Evolutionary conservation across 1,284 basidiomycete genomes (phyloP).

Genomic region (Phylloporus gajari): DNA sequence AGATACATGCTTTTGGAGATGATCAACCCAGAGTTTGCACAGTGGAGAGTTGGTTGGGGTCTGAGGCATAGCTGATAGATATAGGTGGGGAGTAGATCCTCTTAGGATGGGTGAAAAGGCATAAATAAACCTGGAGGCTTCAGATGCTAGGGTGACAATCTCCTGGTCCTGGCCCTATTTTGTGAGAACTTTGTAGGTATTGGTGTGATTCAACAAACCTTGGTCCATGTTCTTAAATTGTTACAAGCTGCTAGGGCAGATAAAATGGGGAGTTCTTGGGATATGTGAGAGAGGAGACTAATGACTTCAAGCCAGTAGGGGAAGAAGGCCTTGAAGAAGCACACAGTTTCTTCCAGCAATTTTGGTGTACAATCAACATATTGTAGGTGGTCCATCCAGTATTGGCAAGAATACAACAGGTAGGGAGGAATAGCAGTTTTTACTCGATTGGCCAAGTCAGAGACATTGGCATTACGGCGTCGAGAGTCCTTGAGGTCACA

Average conservation of each 20-base stretch:
- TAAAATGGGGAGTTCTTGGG: neutral
- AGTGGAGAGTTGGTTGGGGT: neutral
- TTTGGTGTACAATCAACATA: neutral
- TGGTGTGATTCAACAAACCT: neutral
- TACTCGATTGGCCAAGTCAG: no score
- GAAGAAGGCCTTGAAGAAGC: neutral
- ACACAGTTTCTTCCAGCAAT: neutral
- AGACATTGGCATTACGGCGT: neutral
- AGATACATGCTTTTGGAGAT: neutral
- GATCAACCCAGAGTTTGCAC: neutral
- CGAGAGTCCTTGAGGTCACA: neutral
- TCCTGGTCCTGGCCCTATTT: neutral
- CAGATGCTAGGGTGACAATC: neutral
- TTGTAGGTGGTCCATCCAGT: neutral
- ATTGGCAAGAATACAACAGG: neutral
- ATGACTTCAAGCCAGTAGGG: neutral
- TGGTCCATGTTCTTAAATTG: neutral
- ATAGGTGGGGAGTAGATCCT: neutral
- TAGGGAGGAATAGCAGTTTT: no score
- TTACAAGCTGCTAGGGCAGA: neutral
- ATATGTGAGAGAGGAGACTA: neutral
- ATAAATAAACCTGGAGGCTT: neutral
- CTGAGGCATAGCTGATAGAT: neutral
- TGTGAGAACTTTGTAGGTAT: no score
- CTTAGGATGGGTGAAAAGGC: neutral